Conservation (phyloP, 176 grass and related monocot genomes). For the Eleusine indica region DNA sequence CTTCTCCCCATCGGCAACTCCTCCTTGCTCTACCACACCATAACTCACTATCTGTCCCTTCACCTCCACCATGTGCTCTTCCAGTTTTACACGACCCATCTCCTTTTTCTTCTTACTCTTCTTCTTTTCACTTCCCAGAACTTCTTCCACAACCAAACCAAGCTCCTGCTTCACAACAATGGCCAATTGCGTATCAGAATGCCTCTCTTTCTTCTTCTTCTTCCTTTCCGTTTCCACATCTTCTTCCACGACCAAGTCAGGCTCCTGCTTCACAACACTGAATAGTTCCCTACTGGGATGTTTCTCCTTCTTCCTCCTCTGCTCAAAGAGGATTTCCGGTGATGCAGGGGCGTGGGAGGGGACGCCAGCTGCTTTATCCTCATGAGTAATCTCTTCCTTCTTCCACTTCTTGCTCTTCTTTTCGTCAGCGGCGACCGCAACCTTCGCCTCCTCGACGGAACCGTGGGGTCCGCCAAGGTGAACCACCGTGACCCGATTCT, state of each 20-base stretch:
- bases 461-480: neutral
- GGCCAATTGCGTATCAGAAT: neutral
- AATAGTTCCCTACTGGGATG: neutral
- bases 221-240: neutral
- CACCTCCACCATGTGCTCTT: neutral
- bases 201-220: constrained; percentile 15
- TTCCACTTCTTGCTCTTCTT: constrained; percentile 24
- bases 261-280: constrained; percentile 7
- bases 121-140: neutral
- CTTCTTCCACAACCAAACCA: neutral
- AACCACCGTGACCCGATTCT: neutral
- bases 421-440: neutral
- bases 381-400: neutral
- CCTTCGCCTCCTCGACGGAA: neutral
- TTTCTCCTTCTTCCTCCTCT: constrained; percentile 11
- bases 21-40: neutral
- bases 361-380: neutral
- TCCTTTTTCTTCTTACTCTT: constrained; percentile 23
- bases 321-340: neutral
- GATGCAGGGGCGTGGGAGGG: neutral
- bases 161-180: neutral
- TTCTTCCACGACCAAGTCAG: neutral
- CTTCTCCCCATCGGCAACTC: neutral
- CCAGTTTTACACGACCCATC: neutral
- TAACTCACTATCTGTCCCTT: neutral